Evolutionary conservation across 2,329 filamentous ascomycete genomes (phyloP), one percentile per base, ranked within the genome.

Genomic region (Tothia fuscella): DNA sequence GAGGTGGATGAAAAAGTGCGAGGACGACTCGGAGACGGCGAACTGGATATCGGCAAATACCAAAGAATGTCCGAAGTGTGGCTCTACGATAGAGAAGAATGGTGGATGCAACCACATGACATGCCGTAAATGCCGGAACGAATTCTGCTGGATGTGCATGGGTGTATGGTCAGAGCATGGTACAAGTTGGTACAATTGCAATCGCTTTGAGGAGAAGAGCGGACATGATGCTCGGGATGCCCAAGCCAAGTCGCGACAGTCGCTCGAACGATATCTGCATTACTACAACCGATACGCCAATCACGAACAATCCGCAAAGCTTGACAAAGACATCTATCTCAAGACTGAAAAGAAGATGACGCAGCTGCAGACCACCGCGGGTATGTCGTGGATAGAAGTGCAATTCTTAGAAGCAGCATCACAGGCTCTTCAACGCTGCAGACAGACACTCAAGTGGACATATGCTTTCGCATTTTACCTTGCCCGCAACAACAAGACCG

Each of bases 81-180:
- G 85, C 51, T 96, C 89, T 2, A 98, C 91, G 0, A 98, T 98
- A 33, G 91, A 98, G 64, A 98, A 98, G 74, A 98, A 98, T 50
- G 88, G 88, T 40, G 88, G 88, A 3, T 95, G 88, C 67, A 95
- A 95, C 65, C 88, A 95, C 61, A 95, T 95, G 88, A 95, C 88
- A 0, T 95, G 88, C 59, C 72, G 88, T 43, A 95, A 95, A 61
- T 95, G 88, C 67, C 86, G 87, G 55, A 80, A 95, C 56, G 88
- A 95, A 56, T 95, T 98, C 56, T 98, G 91, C 65, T 98, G 91
- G 91, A 96, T 98, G 83, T 98, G 91, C 56, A 98, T 98, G 91
- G 91, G 91, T 0, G 69, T 94, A 1, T 98, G 91, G 91, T 93
- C 87, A 1, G 91, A 98, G 62, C 91, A 98, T 58, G 91, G 91